These are phyloP conservation scores for Cokeromyces recurvatus DNA, from an alignment of 371 early-diverging fungal species.

Conservation along the genomic window DNA sequence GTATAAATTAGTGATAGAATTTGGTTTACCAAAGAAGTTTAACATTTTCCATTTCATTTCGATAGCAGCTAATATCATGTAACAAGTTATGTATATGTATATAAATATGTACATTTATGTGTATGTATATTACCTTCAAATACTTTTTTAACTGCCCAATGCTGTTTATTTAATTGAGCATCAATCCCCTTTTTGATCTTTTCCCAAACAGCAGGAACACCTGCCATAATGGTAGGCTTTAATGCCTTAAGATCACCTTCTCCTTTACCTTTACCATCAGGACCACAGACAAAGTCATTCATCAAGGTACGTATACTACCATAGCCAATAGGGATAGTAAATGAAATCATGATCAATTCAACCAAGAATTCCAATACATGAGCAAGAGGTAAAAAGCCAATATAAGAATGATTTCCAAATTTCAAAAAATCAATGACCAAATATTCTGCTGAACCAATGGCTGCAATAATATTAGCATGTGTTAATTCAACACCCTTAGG, in stretches of 20 bases:
- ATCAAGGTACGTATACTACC: constrained; percentile 76
- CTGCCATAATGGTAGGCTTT: constrained; percentile 87
- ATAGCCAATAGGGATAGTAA: constrained; percentile 70
- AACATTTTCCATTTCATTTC: constrained; percentile 70
- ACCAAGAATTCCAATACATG: constrained; percentile 83
- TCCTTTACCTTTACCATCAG: constrained; percentile 68
- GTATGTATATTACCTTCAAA: constrained; percentile 31
- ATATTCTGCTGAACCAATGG: constrained; percentile 47
- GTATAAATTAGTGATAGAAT: constrained; percentile 62
- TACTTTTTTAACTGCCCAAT: constrained; percentile 53
- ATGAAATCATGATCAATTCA: constrained; percentile 51
- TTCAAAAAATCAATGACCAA: constrained; percentile 36
- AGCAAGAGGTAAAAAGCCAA: constrained; percentile 90
- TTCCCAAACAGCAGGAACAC: constrained; percentile 90
- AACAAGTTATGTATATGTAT: background rate
- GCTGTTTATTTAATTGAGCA: constrained; percentile 59
- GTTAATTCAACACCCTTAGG: constrained; percentile 72
- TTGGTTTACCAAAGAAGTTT: constrained; percentile 47
- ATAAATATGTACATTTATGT: no score
- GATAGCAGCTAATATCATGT: constrained; percentile 48
- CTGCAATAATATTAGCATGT: constrained; percentile 71
- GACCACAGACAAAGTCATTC: constrained; percentile 68
- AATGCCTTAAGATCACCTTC: constrained; percentile 86
- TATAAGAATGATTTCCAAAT: constrained; percentile 49
- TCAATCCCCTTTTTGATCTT: constrained; percentile 79